Evolutionary conservation across 108 stramenopile species (phyloP), one percentile per base, ranked within the genome.

Genomic region (Pseudonitzschia multiseries): DNA sequence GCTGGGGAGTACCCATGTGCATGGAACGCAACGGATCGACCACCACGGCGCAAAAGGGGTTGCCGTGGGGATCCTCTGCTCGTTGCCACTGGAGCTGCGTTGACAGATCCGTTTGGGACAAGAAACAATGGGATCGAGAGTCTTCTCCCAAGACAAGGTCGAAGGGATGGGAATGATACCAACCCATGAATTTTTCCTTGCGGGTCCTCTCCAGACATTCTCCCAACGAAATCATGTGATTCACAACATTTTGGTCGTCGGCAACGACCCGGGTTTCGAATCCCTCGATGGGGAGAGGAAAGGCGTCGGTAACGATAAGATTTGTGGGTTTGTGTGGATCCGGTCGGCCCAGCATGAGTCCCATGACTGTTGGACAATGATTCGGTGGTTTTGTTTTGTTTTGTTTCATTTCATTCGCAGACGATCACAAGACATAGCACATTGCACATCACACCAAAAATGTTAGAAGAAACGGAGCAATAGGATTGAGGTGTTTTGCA

Each of bases 141-240:
- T 95, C 86, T 29, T 77, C 80, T 26, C 91, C 87, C 26, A 61
- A 1, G 9, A 61, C 28, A 12, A 98, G 86, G 68, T 99, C 99
- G 72, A 99, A 99, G 26, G 99, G 99, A 73, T 99, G 99, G 59
- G 84, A 89, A 77, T 99, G 99, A 79, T 99, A 99, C 99, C 98
- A 99, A 43, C 94, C 94, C 89, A 90, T 92, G 71, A 95, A 92
- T 68, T 89, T 91, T 74, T 96, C 96, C 36, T 87, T 82, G 4
- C 96, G 90, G 2, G 96, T 95, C 6, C 54, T n/a, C 73, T 98
- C 99, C 40, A 98, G 69, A n/a, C 76, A 75, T 74, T 99, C 99
- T 8, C 93, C 92, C 8, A 99, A 84, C 21, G 89, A 80, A 80
- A 98, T 99, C 98, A 98, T 98, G 83, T 98, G 97, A 69, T 98